A percentile compares a stretch with the other conserved stretches of the same genome.
These are phyloP conservation scores for Penstemon davidsonii DNA, from an alignment of 257 asterid genomes.

Conservation along the genomic window DNA sequence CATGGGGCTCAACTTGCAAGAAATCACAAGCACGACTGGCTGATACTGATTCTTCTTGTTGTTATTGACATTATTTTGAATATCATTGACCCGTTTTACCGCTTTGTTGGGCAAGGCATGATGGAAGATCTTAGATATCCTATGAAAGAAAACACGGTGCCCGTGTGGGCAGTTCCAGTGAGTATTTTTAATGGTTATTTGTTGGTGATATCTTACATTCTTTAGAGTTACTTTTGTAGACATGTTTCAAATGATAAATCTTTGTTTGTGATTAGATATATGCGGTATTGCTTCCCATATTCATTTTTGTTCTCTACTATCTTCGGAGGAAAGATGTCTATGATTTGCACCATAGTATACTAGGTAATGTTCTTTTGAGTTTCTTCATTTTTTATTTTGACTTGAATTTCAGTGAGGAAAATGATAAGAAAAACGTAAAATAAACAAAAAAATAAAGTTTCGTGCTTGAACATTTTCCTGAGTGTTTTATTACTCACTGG, in stretches of 20 bases:
- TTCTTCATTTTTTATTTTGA: too few relatives aligned
- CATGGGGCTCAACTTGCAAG: constrained; percentile 50
- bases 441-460: too few relatives aligned
- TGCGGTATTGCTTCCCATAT: constrained; percentile 47
- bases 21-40: constrained; percentile 58
- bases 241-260: neutral
- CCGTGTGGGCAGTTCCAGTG: constrained; percentile 58
- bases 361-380: constrained; percentile 35
- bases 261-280: constrained; percentile 36
- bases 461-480: too few relatives aligned
- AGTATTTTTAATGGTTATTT: neutral
- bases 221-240: neutral
- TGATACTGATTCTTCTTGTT: constrained; percentile 48
- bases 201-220: neutral
- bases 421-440: too few relatives aligned
- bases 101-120: constrained; percentile 57
- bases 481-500: too few relatives aligned
- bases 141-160: constrained; percentile 48
- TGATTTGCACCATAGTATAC: constrained; percentile 52
- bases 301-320: constrained; percentile 40
- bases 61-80: constrained; percentile 42
- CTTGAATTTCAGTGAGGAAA: too few relatives aligned
- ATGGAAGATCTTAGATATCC: constrained; percentile 60
- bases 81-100: constrained; percentile 57
- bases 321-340: constrained; percentile 43